Percentiles rank a stretch among this genome's conserved stretches.
These are phyloP conservation scores for Arabidopsis thaliana DNA, from an alignment of 345 rosid species.

Conservation along the genomic window DNA sequence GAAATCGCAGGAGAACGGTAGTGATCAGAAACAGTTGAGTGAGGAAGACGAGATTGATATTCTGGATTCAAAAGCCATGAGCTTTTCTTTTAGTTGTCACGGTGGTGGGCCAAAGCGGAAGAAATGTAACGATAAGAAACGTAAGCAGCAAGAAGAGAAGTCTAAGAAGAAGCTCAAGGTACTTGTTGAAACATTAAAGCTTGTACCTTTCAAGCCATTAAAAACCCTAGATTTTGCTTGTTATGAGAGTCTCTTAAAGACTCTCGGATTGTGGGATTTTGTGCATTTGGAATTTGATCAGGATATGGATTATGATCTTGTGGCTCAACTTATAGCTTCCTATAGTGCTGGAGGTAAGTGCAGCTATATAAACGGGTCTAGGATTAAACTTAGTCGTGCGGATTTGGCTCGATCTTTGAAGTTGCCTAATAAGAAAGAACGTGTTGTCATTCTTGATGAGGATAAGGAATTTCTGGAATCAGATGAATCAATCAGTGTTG, in stretches of 20 bases:
- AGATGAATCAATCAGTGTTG: constrained; percentile 52
- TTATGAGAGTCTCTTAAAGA: constrained; percentile 58
- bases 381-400: constrained; percentile 62
- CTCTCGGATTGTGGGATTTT: constrained; percentile 78
- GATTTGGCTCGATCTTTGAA: constrained; percentile 74
- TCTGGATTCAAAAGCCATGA: constrained; percentile 23
- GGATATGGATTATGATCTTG: constrained; percentile 51
- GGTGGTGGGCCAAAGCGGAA: constrained; percentile 51
- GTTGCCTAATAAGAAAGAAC: constrained; percentile 53
- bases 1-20: constrained; percentile 18
- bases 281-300: constrained; percentile 61
- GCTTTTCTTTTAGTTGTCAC: constrained; percentile 38
- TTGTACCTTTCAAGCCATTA: constrained; percentile 60
- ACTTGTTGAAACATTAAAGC: constrained; percentile 50
- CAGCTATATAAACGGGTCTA: constrained; percentile 60
- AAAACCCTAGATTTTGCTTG: constrained; percentile 54
- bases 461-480: constrained; percentile 46
- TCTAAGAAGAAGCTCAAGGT: constrained; percentile 53
- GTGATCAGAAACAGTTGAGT: background rate
- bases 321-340: constrained; percentile 65
- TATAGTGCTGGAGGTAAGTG: constrained; percentile 41
- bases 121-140: constrained; percentile 46
- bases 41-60: constrained; percentile 41
- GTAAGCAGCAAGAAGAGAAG: constrained; percentile 48
- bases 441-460: constrained; percentile 31